Percentiles rank a stretch among this genome's conserved stretches.
These are phyloP conservation scores for Hypoxylon sp. DNA, from an alignment of 2,329 filamentous ascomycete species.

Conservation along the genomic window DNA sequence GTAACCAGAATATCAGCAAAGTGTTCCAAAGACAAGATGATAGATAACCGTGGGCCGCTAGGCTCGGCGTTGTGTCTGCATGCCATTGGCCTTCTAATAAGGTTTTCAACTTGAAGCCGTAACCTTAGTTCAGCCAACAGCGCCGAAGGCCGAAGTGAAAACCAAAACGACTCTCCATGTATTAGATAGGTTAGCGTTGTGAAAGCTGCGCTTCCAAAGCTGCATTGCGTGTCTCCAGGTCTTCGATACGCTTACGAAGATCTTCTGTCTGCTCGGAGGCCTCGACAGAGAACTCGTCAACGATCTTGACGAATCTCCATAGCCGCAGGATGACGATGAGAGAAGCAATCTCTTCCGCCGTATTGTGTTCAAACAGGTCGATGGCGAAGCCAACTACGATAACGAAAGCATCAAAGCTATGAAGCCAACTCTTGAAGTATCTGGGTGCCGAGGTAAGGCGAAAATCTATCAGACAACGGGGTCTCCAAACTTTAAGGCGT, in stretches of 20 bases:
- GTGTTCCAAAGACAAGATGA: constrained; percentile 10
- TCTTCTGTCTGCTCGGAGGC: constrained; percentile 72
- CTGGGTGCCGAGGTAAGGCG: constrained; percentile 54
- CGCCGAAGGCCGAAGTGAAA: constrained; percentile 20
- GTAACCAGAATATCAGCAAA: constrained; percentile 5
- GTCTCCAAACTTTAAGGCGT: too few species aligned
- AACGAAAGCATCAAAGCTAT: constrained; percentile 74
- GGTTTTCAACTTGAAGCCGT: constrained; percentile 31
- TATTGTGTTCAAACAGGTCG: constrained; percentile 72
- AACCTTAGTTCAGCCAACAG: constrained; percentile 34
- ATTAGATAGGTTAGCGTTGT: not conserved
- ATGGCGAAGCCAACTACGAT: constrained; percentile 74
- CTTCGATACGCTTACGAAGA: constrained; percentile 66
- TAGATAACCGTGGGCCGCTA: not conserved
- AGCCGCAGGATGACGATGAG: constrained; percentile 77
- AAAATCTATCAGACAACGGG: not conserved
- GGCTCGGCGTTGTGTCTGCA: not conserved
- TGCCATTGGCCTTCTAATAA: constrained; percentile 13
- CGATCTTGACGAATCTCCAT: constrained; percentile 79
- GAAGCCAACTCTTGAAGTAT: constrained; percentile 72
- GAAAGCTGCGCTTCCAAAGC: constrained; percentile 50
- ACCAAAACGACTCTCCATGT: not conserved
- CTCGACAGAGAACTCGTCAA: constrained; percentile 76
- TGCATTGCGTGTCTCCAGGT: constrained; percentile 65
- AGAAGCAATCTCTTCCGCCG: constrained; percentile 74